Evolutionary conservation across 1,284 basidiomycete genomes (phyloP).

Genomic region (Agroathelia rolfsii): DNA sequence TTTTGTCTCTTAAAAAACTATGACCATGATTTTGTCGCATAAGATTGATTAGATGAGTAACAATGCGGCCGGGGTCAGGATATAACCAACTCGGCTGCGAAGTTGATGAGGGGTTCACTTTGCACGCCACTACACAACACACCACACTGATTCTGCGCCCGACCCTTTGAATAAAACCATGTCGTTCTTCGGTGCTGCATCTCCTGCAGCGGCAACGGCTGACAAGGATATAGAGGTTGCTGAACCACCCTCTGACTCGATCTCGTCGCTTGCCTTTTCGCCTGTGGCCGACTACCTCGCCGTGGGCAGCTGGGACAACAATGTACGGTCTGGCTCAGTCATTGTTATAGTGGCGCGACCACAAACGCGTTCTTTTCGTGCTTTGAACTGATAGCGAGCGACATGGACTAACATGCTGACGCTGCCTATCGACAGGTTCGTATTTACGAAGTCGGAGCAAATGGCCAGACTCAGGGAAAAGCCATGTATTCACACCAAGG

Average conservation of each 20-base stretch:
- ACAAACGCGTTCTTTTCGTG: not conserved
- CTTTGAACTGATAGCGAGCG: not conserved
- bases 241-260: constrained; percentile 47
- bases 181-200: constrained; percentile 27
- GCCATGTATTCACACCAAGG: constrained; percentile 75
- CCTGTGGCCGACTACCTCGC: constrained; percentile 42
- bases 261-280: constrained; percentile 44
- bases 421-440: constrained; percentile 31
- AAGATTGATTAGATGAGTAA: too few species aligned
- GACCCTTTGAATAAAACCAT: too few species aligned
- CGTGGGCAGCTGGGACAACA: constrained; percentile 55
- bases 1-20: too few species aligned
- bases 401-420: constrained; percentile 7
- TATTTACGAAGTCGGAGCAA: constrained; percentile 44
- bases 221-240: constrained; percentile 50
- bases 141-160: too few species aligned
- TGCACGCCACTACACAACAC: too few species aligned
- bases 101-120: too few species aligned
- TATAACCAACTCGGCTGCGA: too few species aligned
- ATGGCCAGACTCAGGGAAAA: constrained; percentile 56
- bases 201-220: constrained; percentile 13
- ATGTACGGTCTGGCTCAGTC: constrained; percentile 33
- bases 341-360: too few species aligned
- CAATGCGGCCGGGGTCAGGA: too few species aligned
- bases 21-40: too few species aligned